Evolutionary conservation across 148 eudicot genomes (phyloP).

Genomic region (Cornus suecica): DNA sequence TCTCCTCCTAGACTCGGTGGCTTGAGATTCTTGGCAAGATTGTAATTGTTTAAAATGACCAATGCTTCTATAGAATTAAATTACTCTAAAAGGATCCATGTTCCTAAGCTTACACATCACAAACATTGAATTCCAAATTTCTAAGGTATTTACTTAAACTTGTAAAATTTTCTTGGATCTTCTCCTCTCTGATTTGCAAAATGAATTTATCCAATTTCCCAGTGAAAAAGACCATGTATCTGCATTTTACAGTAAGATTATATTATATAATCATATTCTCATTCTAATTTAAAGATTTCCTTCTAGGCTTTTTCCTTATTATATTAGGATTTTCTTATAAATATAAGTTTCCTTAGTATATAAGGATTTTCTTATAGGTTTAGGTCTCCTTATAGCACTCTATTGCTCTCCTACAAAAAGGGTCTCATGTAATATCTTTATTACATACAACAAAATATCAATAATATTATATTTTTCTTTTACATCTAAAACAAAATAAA

Average conservation of each 20-base stretch:
- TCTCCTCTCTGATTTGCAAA: neutral
- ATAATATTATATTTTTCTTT: too few species aligned
- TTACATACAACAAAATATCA: too few species aligned
- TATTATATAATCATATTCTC: too few species aligned
- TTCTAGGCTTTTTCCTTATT: too few species aligned
- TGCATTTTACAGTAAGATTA: neutral
- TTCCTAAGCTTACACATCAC: neutral
- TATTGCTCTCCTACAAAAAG: too few species aligned
- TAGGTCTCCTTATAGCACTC: too few species aligned
- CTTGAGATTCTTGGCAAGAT: neutral
- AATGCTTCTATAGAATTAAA: neutral
- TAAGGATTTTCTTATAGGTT: too few species aligned
- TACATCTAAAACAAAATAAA: too few species aligned
- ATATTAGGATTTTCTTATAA: too few species aligned
- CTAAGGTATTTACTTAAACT: neutral
- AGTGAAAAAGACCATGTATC: neutral
- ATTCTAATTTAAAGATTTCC: too few species aligned
- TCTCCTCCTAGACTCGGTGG: neutral
- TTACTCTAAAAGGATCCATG: neutral
- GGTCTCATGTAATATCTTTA: too few species aligned
- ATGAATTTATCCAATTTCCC: neutral
- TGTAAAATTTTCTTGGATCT: neutral
- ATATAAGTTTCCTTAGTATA: too few species aligned
- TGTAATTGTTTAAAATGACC: neutral
- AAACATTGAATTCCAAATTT: neutral